phyloP scores from a whole-genome alignment of 2,329 filamentous ascomycete genomes.

The Neocucurbitaria cava region DNA sequence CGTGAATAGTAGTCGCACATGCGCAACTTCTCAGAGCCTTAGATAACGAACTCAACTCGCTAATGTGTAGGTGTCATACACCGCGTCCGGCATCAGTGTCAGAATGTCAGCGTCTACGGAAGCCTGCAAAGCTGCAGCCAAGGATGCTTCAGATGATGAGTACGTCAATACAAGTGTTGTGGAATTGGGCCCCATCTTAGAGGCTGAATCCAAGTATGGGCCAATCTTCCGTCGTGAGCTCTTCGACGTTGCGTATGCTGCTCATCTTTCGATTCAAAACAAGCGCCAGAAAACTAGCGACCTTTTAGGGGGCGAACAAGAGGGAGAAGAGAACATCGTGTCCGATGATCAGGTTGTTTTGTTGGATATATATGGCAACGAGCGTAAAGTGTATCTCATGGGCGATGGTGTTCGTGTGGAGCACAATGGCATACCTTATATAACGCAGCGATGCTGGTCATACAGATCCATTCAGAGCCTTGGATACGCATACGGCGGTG shows the following conservation, averaged over 20 bases:
- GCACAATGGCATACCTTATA: neutral
- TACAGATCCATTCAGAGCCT: slow-evolving; percentile 2
- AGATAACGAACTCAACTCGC: neutral
- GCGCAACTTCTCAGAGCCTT: neutral
- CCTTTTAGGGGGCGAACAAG: neutral
- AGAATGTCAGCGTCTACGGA: neutral
- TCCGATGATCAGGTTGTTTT: neutral
- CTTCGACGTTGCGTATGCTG: slow-evolving; percentile 7
- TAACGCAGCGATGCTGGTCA: neutral
- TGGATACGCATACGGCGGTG: neutral
- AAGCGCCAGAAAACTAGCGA: neutral
- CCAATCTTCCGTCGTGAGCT: slow-evolving; percentile 10
- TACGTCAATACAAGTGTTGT: neutral
- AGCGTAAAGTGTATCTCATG: neutral
- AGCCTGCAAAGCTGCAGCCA: neutral
- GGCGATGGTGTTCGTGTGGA: neutral
- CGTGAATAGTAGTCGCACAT: no score
- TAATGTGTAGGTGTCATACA: neutral
- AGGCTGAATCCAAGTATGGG: slow-evolving; percentile 5
- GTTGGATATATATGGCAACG: slow-evolving; percentile 1
- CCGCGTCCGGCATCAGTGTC: neutral
- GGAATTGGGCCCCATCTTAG: slow-evolving; percentile 5
- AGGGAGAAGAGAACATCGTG: neutral
- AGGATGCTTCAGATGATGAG: neutral
- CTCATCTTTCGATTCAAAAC: neutral